Percentiles rank a stretch among this genome's conserved stretches.
Evolutionary conservation across 495 filamentous ascomycete species (phyloP).

Genomic region (Hypoxylon crocopeplum): DNA sequence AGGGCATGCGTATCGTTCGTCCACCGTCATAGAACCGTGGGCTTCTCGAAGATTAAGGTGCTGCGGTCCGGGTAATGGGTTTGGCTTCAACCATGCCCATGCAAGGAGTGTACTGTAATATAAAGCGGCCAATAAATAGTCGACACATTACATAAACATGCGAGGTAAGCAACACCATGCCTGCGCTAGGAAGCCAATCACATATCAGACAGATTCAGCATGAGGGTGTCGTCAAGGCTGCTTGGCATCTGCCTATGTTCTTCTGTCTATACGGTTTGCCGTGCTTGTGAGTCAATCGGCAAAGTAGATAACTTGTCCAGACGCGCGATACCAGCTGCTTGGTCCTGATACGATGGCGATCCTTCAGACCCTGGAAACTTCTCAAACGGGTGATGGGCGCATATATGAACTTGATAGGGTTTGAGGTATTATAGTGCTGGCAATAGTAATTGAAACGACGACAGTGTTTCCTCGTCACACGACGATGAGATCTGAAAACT

Average conservation of each 20-base stretch:
- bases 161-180: conserved; percentile 16
- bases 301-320: background rate
- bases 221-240: background rate
- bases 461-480: background rate
- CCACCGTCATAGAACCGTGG: conserved; percentile 1
- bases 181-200: conserved; percentile 17
- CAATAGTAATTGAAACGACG: conserved; percentile 2
- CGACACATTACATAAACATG: conserved; percentile 29
- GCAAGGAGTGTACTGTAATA: conserved; percentile 5
- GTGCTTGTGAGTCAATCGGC: conserved; percentile 27
- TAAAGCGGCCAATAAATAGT: conserved; percentile 19
- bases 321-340: background rate
- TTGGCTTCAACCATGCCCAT: background rate
- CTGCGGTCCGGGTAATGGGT: background rate
- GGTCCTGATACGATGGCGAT: background rate
- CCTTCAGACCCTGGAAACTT: background rate
- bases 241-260: conserved; percentile 20
- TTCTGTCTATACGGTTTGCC: background rate
- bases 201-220: background rate
- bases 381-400: background rate
- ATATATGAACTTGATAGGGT: background rate
- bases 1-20: background rate
- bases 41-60: conserved; percentile 7
- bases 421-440: background rate
- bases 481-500: conserved; percentile 13